Conservation (phyloP, 1,284 basidiomycete genomes). For the Leccinum cinnamomeum region DNA sequence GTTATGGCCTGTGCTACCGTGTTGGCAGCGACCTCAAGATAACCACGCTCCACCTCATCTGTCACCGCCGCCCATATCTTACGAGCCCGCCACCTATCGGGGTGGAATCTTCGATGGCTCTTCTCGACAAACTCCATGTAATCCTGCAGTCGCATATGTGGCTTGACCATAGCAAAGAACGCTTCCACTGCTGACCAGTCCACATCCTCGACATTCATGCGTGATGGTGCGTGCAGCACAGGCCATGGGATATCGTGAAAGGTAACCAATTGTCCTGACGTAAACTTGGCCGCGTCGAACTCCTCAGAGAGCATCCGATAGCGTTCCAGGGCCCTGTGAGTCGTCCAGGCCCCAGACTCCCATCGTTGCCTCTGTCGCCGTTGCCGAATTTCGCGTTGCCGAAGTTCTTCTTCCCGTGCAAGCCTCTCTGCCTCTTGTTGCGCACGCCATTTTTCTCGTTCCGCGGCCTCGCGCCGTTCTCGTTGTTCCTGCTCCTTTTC, state of each 20-base stretch:
- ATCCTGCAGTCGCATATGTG: constrained; percentile 55
- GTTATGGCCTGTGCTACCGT: constrained; percentile 37
- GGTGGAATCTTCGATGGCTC: constrained; percentile 55
- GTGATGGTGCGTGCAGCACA: constrained; percentile 50
- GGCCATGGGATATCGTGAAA: constrained; percentile 74
- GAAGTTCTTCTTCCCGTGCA: constrained; percentile 36
- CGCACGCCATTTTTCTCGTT: constrained; percentile 30
- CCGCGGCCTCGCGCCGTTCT: constrained; percentile 35
- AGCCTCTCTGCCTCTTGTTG: constrained; percentile 33
- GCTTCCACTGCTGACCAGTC: constrained; percentile 66
- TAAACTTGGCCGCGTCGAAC: constrained; percentile 63
- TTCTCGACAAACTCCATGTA: constrained; percentile 64
- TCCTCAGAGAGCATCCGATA: constrained; percentile 57
- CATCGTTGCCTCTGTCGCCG: constrained; percentile 48
- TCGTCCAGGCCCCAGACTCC: constrained; percentile 58
- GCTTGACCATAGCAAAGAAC: constrained; percentile 59
- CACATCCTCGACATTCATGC: constrained; percentile 59
- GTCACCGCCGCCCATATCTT: constrained; percentile 33
- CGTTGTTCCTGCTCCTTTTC: constrained; percentile 36
- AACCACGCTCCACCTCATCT: constrained; percentile 34
- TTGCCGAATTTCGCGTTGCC: constrained; percentile 42
- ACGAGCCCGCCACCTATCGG: constrained; percentile 36
- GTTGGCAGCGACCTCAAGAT: constrained; percentile 35
- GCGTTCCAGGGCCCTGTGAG: constrained; percentile 60
- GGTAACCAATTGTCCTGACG: constrained; percentile 46